Percentiles rank a stretch among this genome's conserved stretches.
Evolutionary conservation across 1,284 basidiomycete species (phyloP).

Genomic region (Abortiporus biennis): DNA sequence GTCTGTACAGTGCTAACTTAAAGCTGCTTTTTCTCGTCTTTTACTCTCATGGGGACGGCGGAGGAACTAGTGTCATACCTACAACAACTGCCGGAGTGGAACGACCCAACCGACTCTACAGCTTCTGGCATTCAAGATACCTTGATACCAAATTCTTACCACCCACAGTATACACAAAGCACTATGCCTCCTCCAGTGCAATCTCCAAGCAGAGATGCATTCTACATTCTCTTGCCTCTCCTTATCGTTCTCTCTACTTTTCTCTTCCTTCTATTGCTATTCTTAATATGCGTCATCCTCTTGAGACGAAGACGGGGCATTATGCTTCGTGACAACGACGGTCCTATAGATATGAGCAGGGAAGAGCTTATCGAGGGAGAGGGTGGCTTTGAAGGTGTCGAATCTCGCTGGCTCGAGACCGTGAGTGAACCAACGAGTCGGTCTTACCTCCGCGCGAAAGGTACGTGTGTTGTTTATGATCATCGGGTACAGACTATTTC

Average conservation of each 20-base stretch:
- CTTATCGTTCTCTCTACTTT: slow-evolving; percentile 91
- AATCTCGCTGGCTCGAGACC: slow-evolving; percentile 89
- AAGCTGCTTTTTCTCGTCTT: slow-evolving; percentile 4
- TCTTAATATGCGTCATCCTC: slow-evolving; percentile 83
- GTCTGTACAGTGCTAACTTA: background rate
- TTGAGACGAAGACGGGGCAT: slow-evolving; percentile 79
- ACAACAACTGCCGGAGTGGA: slow-evolving; percentile 13
- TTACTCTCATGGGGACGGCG: slow-evolving; percentile 2
- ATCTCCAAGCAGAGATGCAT: slow-evolving; percentile 44
- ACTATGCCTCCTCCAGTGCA: slow-evolving; percentile 9
- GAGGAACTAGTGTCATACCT: background rate
- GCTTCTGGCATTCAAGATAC: slow-evolving; percentile 21
- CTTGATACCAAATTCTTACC: slow-evolving; percentile 14
- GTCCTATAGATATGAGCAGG: slow-evolving; percentile 89
- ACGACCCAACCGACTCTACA: slow-evolving; percentile 15
- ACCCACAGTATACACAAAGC: slow-evolving; percentile 22
- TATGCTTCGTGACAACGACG: slow-evolving; percentile 80
- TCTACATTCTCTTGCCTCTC: slow-evolving; percentile 83
- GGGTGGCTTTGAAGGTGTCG: slow-evolving; percentile 87
- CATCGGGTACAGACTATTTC: slow-evolving; percentile 6
- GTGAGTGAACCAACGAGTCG: slow-evolving; percentile 64
- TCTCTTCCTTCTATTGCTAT: slow-evolving; percentile 86
- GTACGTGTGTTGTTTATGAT: slow-evolving; percentile 37
- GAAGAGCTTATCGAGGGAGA: slow-evolving; percentile 88
- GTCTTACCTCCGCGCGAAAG: slow-evolving; percentile 84